Evolutionary conservation across 2,329 filamentous ascomycete genomes (phyloP).

Genomic region (Periconia sp.): DNA sequence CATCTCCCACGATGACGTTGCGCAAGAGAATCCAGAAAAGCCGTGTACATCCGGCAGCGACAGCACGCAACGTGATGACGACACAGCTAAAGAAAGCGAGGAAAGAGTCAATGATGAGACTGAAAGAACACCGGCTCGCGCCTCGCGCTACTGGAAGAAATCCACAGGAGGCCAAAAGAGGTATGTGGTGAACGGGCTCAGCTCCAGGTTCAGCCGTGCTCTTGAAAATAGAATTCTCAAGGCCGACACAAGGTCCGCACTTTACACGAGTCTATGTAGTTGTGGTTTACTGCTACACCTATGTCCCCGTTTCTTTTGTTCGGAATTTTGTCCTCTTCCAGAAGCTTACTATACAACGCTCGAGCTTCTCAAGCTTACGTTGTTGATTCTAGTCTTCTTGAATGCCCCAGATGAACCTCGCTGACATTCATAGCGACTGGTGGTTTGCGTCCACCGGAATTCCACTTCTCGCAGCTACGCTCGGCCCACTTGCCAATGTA

Average conservation of each 20-base stretch:
- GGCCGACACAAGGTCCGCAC: too few relatives aligned
- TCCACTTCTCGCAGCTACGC: conserved; percentile 76
- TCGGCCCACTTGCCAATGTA: conserved; percentile 85
- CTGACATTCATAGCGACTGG: conserved; percentile 35
- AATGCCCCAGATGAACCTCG: neutral
- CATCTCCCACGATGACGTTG: conserved; percentile 1
- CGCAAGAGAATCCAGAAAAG: conserved; percentile 8
- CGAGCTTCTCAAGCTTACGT: too few relatives aligned
- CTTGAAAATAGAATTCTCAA: too few relatives aligned
- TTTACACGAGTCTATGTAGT: too few relatives aligned
- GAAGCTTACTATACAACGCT: too few relatives aligned
- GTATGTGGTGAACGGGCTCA: too few relatives aligned
- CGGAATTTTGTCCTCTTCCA: too few relatives aligned
- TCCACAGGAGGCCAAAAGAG: conserved; percentile 17
- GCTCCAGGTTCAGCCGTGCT: too few relatives aligned
- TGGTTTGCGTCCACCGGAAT: conserved; percentile 49
- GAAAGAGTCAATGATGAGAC: too few relatives aligned
- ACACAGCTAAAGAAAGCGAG: conserved; percentile 3
- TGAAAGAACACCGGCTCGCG: too few relatives aligned
- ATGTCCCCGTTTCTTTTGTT: too few relatives aligned
- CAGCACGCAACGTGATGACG: conserved; percentile 4
- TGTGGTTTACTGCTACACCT: too few relatives aligned
- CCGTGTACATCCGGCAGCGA: conserved; percentile 10
- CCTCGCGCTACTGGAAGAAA: conserved; percentile 18
- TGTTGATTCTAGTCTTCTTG: neutral